Base-by-base conservation (phyloP, 1,284 basidiomycete species). In the Puccinia hordei region DNA sequence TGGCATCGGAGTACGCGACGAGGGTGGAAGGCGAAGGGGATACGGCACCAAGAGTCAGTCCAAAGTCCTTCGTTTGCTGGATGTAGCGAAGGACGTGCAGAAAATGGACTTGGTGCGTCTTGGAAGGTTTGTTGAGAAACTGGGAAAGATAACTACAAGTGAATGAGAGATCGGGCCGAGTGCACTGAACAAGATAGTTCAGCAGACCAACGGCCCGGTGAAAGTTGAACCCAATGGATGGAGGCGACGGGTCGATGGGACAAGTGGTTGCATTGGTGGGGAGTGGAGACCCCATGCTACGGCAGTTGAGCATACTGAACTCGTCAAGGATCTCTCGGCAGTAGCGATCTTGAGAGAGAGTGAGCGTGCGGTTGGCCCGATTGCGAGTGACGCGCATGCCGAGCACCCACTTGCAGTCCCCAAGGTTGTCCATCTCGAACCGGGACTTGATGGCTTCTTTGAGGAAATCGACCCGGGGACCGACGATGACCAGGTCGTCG, bases 151-250 rank as follows among this genome's bases (percentile, higher is more conserved):
- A 46, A 5, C 38, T 46, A 15, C 30, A 63, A n/a, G 38, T 0
- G 24, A 75, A 75, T 2, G 57, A 15, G 9, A 63, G 44, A 12
- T 75, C 35, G 9, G 57, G 55, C 1, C 57, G 13, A 5, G 73
- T 75, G 41, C 57, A 75, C 41, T 75, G 73, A 1, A 75, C 55
- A 2, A 75, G 73, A 44, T 75, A 75, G n/a, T 75, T 63, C 0
- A 75, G 0, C 1, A 49, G 59, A 1, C 55, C 73, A 0, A 75
- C 57, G 13, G 8, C 63, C 0, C 22, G 63, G 1, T 33, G 13
- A 19, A 38, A 65, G 33, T 65, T 65, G 63, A 65, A 76, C 8
- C 38, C 30, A 0, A 33, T 30, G 2, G 13, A 0, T 0, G 17
- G 5, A 0, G 4, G 33, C 8, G 30, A 4, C 2, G 17, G 8